Conservation (phyloP, 768 basidiomycete genomes). For the Royoungia palumana region DNA sequence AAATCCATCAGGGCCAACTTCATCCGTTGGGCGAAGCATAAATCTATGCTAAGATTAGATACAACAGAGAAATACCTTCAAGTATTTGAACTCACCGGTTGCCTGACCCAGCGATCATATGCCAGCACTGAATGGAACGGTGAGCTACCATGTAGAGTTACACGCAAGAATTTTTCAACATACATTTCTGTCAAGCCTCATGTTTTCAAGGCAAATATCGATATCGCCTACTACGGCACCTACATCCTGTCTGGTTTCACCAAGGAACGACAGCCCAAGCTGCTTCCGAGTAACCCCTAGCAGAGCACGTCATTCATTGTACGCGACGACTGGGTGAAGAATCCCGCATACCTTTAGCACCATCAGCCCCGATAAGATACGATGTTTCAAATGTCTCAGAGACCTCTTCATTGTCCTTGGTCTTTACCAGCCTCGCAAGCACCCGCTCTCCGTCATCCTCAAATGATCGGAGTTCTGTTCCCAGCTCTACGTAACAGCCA, state of each 20-base stretch:
- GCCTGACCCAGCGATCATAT: constrained; percentile 8
- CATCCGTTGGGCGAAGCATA: constrained; percentile 13
- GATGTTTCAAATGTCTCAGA: constrained; percentile 26
- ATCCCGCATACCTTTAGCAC: constrained; percentile 28
- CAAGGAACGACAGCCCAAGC: constrained; percentile 40
- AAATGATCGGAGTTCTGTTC: constrained; percentile 43
- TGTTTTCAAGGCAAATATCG: constrained; percentile 33
- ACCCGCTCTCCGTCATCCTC: constrained; percentile 37
- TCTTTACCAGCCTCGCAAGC: constrained; percentile 33
- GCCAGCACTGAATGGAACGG: constrained; percentile 15
- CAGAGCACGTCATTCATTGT: neutral
- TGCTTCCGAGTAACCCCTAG: constrained; percentile 33
- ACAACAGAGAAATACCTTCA: neutral
- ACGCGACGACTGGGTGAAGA: neutral
- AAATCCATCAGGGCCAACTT: constrained; percentile 20
- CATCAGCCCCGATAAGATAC: constrained; percentile 42
- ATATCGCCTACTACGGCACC: constrained; percentile 37
- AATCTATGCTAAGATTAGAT: neutral
- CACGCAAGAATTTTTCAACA: neutral
- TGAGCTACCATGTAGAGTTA: neutral
- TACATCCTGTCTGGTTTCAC: constrained; percentile 34
- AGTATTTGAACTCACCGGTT: neutral
- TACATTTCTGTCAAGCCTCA: constrained; percentile 30
- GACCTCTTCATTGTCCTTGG: constrained; percentile 17
- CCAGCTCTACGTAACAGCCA: constrained; percentile 37